Evolutionary conservation across 208 protist species (phyloP).

Genomic region (Trypanosoma caninum): DNA sequence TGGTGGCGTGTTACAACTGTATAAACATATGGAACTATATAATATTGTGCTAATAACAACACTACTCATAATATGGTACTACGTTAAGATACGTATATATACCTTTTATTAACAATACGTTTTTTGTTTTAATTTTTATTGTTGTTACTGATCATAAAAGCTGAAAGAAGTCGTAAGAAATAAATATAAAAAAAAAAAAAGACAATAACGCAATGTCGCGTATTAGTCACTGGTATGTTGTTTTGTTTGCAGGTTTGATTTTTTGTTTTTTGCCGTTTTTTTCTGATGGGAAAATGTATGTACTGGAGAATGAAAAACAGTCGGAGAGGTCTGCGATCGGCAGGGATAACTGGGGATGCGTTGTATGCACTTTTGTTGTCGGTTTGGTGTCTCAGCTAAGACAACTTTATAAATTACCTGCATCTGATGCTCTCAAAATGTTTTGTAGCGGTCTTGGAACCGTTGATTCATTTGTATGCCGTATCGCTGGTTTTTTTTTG

Average conservation of each 20-base stretch:
- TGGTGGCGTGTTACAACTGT: too few species aligned
- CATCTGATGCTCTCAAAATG: slow-evolving; percentile 6
- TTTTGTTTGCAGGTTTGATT: not conserved
- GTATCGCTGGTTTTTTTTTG: slow-evolving; percentile 10
- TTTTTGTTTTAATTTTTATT: not conserved
- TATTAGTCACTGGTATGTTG: not conserved
- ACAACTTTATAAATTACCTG: slow-evolving; percentile 18
- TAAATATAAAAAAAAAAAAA: not conserved
- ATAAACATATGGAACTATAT: too few species aligned
- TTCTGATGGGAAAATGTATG: not conserved
- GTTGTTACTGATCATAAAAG: too few species aligned
- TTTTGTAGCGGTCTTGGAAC: slow-evolving; percentile 20
- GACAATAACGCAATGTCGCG: not conserved
- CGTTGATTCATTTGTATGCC: slow-evolving; percentile 5
- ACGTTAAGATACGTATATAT: too few species aligned
- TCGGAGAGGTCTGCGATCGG: not conserved
- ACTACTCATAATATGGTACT: too few species aligned
- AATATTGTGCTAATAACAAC: too few species aligned
- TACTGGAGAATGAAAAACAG: not conserved
- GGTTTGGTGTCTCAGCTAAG: slow-evolving; percentile 23
- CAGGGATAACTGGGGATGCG: slow-evolving; percentile 20
- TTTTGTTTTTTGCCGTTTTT: not conserved
- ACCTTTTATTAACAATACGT: too few species aligned
- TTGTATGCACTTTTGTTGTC: slow-evolving; percentile 24
- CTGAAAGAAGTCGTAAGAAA: not conserved